phyloP scores from a whole-genome alignment of 73 alveolate species.

The Symbiodinium natans region DNA sequence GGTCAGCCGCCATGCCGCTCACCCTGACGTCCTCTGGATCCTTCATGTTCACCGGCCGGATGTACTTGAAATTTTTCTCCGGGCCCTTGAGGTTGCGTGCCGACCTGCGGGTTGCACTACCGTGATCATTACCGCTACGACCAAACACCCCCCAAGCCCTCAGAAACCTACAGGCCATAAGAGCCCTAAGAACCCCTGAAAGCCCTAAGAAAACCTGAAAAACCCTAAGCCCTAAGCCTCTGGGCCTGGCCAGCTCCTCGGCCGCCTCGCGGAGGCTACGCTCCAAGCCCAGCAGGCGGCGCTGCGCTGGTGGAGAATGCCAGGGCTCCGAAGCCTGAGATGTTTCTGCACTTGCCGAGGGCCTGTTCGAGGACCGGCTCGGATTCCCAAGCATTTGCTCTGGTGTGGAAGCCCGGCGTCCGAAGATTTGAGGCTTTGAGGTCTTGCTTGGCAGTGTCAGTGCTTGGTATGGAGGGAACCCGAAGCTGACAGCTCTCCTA shows the following conservation, averaged over 20 bases:
- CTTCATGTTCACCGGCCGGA: background rate
- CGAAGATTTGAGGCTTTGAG: too few relatives aligned
- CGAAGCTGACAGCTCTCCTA: background rate
- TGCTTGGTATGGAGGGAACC: background rate
- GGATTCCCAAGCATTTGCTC: background rate
- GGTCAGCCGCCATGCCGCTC: background rate
- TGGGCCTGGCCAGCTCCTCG: background rate
- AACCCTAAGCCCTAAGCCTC: too few relatives aligned
- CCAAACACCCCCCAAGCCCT: too few relatives aligned
- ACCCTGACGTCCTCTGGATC: background rate
- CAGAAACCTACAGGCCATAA: too few relatives aligned
- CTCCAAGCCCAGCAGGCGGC: background rate
- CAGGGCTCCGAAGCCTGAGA: background rate
- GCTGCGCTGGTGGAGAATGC: constrained; percentile 5
- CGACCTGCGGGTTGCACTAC: background rate
- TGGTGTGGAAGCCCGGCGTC: too few relatives aligned
- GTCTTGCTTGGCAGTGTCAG: too few relatives aligned
- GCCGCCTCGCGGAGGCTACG: constrained; percentile 1
- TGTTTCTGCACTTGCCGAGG: too few relatives aligned
- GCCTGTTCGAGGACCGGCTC: too few relatives aligned
- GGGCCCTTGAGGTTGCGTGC: background rate
- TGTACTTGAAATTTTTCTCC: background rate
- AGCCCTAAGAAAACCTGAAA: too few relatives aligned
- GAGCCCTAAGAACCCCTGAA: too few relatives aligned
- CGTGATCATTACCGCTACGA: too few relatives aligned